Evolutionary conservation across 2,329 filamentous ascomycete genomes (phyloP).

Genomic region (Orbilia javanica): DNA sequence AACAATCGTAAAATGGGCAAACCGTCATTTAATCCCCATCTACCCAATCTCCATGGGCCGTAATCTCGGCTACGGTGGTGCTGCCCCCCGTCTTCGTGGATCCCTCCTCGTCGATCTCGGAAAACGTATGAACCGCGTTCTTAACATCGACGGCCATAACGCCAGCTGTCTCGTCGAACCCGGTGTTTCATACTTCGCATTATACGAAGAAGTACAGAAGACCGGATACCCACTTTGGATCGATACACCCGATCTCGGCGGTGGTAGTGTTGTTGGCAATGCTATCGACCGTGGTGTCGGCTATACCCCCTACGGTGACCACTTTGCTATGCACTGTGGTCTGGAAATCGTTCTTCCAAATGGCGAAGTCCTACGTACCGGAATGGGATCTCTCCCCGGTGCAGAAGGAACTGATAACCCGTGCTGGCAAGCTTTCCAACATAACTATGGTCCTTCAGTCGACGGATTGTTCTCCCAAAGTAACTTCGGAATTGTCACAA

Average conservation of each 20-base stretch:
- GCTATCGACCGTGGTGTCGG: slow-evolving; percentile 68
- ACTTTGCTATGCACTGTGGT: slow-evolving; percentile 66
- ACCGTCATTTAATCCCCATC: slow-evolving; percentile 67
- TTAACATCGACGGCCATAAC: slow-evolving; percentile 69
- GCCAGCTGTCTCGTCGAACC: slow-evolving; percentile 71
- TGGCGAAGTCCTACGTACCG: slow-evolving; percentile 67
- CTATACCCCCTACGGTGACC: slow-evolving; percentile 68
- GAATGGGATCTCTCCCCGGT: slow-evolving; percentile 68
- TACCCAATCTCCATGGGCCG: slow-evolving; percentile 69
- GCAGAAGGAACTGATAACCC: slow-evolving; percentile 64
- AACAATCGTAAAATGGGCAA: slow-evolving; percentile 67
- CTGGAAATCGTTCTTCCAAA: slow-evolving; percentile 68
- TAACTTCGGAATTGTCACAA: slow-evolving; percentile 70
- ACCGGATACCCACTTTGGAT: slow-evolving; percentile 65
- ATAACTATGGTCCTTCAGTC: slow-evolving; percentile 66
- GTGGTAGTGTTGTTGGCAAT: slow-evolving; percentile 69
- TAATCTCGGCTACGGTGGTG: slow-evolving; percentile 71
- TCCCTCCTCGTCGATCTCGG: slow-evolving; percentile 70
- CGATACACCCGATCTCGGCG: slow-evolving; percentile 66
- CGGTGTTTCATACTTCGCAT: slow-evolving; percentile 70
- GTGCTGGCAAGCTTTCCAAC: slow-evolving; percentile 67
- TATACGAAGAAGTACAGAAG: slow-evolving; percentile 69
- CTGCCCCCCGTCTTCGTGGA: slow-evolving; percentile 70
- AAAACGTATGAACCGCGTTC: slow-evolving; percentile 69
- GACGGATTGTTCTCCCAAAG: slow-evolving; percentile 70